Percentiles rank a stretch among this genome's conserved stretches.
Evolutionary conservation across 192 early-diverging fungal genomes (phyloP).

Genomic region (Coemansia sp.): DNA sequence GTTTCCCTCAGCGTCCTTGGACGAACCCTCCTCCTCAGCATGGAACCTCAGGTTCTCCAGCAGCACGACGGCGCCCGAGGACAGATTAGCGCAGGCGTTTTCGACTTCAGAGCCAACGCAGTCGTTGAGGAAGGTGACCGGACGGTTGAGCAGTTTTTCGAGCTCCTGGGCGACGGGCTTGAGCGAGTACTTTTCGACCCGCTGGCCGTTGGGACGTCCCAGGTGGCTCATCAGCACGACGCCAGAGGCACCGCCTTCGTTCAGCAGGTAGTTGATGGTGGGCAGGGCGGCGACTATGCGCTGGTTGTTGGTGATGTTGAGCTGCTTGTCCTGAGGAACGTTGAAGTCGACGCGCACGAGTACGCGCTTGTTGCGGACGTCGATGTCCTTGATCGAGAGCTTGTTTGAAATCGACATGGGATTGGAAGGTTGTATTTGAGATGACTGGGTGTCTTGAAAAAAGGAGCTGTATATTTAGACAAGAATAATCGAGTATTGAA

Average conservation of each 20-base stretch:
- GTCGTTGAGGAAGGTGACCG: constrained; percentile 89
- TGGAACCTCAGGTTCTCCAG: constrained; percentile 99
- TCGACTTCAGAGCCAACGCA: constrained; percentile 92
- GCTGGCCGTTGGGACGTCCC: constrained; percentile 94
- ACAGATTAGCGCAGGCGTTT: constrained; percentile 65
- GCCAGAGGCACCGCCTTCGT: constrained; percentile 72
- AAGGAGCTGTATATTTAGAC: too few relatives aligned
- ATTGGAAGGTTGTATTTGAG: too few relatives aligned
- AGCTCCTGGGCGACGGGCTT: constrained; percentile 88
- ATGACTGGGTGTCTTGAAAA: too few relatives aligned
- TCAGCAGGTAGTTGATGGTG: constrained; percentile 87
- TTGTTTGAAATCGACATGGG: constrained; percentile 67
- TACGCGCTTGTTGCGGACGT: constrained; percentile 81
- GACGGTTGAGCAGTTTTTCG: constrained; percentile 66
- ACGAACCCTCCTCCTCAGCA: constrained; percentile 94
- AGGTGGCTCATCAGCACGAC: constrained; percentile 97
- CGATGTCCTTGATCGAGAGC: constrained; percentile 83
- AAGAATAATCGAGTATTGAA: background rate
- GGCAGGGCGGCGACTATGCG: constrained; percentile 94
- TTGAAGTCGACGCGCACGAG: constrained; percentile 99
- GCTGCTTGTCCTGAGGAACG: constrained; percentile 87
- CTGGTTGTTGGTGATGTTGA: constrained; percentile 94
- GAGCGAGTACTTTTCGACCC: constrained; percentile 84
- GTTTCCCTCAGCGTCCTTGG: constrained; percentile 85
- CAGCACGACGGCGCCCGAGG: constrained; percentile 78